A percentile compares a stretch with the other conserved stretches of the same genome.
These are phyloP conservation scores for Rhamnella rubrinervis DNA, from an alignment of 331 rosid genomes.

Conservation along the genomic window DNA sequence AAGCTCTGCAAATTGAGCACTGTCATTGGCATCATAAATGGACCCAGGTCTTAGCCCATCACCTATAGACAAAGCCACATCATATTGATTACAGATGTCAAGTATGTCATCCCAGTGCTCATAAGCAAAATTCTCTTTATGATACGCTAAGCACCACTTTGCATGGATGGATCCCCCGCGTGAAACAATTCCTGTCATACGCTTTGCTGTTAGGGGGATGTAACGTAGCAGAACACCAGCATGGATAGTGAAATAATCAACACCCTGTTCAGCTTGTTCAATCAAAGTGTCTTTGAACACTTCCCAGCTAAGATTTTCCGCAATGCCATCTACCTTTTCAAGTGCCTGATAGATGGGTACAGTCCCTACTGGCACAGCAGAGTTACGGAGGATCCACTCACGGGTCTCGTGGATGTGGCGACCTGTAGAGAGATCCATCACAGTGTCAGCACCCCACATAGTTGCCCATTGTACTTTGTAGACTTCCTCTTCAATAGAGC, in stretches of 20 bases:
- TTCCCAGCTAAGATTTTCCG: conserved; percentile 93
- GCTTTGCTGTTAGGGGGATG: conserved; percentile 91
- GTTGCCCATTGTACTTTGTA: conserved; percentile 99
- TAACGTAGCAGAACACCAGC: conserved; percentile 95
- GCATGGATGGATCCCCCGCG: conserved; percentile 99
- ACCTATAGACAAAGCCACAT: conserved; percentile 90
- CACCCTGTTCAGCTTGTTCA: conserved; percentile 99
- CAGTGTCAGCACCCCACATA: conserved; percentile 99
- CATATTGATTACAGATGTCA: conserved; percentile 93
- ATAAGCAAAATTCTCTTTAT: conserved; percentile 92
- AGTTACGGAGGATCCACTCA: conserved; percentile 97
- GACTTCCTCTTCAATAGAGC: conserved; percentile 99
- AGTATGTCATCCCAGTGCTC: conserved; percentile 99
- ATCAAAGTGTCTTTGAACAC: conserved; percentile 83
- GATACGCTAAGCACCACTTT: conserved; percentile 98
- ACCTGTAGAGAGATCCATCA: conserved; percentile 98
- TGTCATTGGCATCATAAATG: conserved; percentile 96
- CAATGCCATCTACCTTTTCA: conserved; percentile 92
- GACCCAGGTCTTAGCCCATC: conserved; percentile 99
- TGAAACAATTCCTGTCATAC: conserved; percentile 97
- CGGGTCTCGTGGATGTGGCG: conserved; percentile 97
- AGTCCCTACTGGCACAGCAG: conserved; percentile 98
- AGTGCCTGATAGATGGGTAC: conserved; percentile 99
- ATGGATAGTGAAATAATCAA: conserved; percentile 98
- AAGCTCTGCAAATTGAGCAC: conserved; percentile 99